Percentiles rank a stretch among this genome's conserved stretches.
Conservation (phyloP, 78 protist genomes). For the Tieghemostelium lacteum region DNA sequence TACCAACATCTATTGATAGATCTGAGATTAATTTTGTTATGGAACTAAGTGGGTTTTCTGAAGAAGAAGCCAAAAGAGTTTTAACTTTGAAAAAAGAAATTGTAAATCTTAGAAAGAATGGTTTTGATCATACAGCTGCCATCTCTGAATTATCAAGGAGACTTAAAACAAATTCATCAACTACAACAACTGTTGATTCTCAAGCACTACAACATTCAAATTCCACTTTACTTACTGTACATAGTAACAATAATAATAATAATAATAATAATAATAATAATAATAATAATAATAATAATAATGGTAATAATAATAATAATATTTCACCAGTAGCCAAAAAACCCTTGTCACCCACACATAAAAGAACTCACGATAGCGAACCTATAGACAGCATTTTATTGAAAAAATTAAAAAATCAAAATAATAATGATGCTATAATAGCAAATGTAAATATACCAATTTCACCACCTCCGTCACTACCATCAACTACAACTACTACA, state of each 20-base stretch:
- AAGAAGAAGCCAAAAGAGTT: slow-evolving; percentile 26
- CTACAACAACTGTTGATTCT: not conserved
- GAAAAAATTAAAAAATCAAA: not conserved
- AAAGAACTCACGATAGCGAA: not conserved
- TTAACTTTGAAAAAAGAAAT: slow-evolving; percentile 23
- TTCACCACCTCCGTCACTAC: not conserved
- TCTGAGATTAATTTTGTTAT: slow-evolving; percentile 3
- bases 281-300: slow-evolving; percentile 14
- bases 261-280: slow-evolving; percentile 26
- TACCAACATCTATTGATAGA: not conserved
- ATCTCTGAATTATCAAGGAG: slow-evolving; percentile 15
- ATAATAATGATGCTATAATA: too few species aligned
- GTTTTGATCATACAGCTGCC: slow-evolving; percentile 15
- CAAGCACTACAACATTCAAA: not conserved
- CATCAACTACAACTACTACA: not conserved
- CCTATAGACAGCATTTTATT: not conserved
- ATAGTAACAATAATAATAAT: not conserved
- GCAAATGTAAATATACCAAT: not conserved
- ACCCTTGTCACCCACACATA: not conserved
- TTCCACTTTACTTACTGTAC: too few species aligned
- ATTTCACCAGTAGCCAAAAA: not conserved
- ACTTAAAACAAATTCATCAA: not conserved
- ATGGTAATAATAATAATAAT: slow-evolving; percentile 10
- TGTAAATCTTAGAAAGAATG: slow-evolving; percentile 12
- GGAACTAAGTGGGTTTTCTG: slow-evolving; percentile 2